Base-by-base conservation (phyloP, 2,329 filamentous ascomycete genomes). In the Cylindrodendrum hubeiense region DNA sequence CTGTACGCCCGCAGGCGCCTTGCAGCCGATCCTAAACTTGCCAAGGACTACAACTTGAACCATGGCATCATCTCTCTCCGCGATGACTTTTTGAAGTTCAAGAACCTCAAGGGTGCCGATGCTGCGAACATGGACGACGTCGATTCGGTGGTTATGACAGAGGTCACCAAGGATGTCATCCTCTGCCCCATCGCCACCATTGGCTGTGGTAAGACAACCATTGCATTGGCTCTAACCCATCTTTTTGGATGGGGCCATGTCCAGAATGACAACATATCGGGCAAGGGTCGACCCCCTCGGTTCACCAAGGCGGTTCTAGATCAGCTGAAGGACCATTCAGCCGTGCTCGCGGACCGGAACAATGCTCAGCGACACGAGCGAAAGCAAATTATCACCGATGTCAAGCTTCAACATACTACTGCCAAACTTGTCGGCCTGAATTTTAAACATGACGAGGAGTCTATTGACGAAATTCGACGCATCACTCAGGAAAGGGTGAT, bases 241-340 rank as follows among this genome's bases (percentile, higher is more conserved):
- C 86, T 99, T 1, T 98, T 98, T 71, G 89, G 86, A 59, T 98
- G 95, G 93, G 95, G 94, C 17, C 94, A 97, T 77, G 85, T 98
- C 52, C 96, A 99, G 77, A 99, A 99, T 77, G 96, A 99, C 82
- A 97, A 99, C 76, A 96, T 99, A 65, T 89, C 90, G 56, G 93
- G 90, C 67, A 91, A 92, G 77, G 87, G 87, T 60, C 92, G 95
- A 37, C 92, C 94, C 3, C 89, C 91, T 67, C 87, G 89, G 58
- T 98, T 99, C 77, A 92, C 91, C 0, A 86, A 89, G 54, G 88
- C 89, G 37, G 85, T 97, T 41, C 85, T 91, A 55, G 86, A 90
- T 24, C 79, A 89, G 58, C 85, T 98, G 33, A 82, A 87, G 22
- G 83, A 86, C 0, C 84, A 90, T 49, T 86, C 90, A 0, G 95